Percentiles rank a stretch among this genome's conserved stretches.
Conservation (phyloP, 2,329 filamentous ascomycete genomes). For the Chrysoporthe austroafricana region DNA sequence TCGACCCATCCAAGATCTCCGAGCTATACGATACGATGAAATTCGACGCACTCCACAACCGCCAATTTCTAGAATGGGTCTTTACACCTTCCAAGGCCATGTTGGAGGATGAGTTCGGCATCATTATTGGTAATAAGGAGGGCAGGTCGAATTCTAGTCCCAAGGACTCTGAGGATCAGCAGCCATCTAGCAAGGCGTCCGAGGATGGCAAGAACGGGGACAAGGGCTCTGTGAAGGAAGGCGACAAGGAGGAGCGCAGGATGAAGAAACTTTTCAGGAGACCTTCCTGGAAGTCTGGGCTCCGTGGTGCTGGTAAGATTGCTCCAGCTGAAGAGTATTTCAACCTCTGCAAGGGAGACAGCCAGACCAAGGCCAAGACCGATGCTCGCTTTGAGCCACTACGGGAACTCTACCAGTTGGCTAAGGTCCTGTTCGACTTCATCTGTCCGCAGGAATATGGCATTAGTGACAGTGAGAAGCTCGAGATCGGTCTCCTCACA, state of each 20-base stretch:
- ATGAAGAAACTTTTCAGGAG: conserved; percentile 61
- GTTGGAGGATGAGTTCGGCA: conserved; percentile 68
- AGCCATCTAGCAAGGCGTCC: conserved; percentile 34
- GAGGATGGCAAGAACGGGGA: conserved; percentile 43
- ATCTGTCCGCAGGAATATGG: conserved; percentile 98
- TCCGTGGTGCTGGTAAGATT: conserved; percentile 56
- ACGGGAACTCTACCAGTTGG: conserved; percentile 88
- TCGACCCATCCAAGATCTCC: conserved; percentile 97
- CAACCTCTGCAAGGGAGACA: conserved; percentile 81
- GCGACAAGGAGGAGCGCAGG: conserved; percentile 43
- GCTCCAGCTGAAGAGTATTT: conserved; percentile 77
- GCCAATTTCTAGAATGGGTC: conserved; percentile 95
- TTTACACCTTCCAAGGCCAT: conserved; percentile 86
- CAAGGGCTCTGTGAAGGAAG: conserved; percentile 46
- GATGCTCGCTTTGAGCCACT: conserved; percentile 87
- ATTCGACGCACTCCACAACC: conserved; percentile 95
- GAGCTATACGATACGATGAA: conserved; percentile 99
- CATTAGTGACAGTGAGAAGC: conserved; percentile 91
- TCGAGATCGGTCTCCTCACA: conserved; percentile 96
- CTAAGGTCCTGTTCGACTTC: conserved; percentile 96
- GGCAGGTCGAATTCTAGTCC: conserved; percentile 36
- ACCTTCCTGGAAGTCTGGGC: conserved; percentile 61
- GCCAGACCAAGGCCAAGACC: conserved; percentile 74
- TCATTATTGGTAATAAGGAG: conserved; percentile 35
- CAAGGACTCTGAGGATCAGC: conserved; percentile 46